Percentiles rank a stretch among this genome's conserved stretches.
phyloP scores from a whole-genome alignment of 345 rosid genomes.

The Litchi chinensis region DNA sequence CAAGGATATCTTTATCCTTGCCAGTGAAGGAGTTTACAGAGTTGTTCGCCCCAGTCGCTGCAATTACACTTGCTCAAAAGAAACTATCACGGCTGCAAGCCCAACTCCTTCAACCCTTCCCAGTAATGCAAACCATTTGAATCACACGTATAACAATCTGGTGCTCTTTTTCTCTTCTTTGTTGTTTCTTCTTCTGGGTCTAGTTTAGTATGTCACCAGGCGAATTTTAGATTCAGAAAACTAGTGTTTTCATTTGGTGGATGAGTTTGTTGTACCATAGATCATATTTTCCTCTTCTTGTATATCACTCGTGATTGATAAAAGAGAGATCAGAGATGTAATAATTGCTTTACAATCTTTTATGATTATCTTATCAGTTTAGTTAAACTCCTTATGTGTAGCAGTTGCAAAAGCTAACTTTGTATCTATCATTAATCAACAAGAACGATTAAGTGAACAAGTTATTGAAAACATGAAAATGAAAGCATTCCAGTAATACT shows the following conservation, averaged over 20 bases:
- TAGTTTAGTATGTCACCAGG: slow-evolving; percentile 21
- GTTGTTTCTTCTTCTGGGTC: slow-evolving; percentile 40
- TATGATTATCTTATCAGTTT: background rate
- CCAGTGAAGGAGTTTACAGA: slow-evolving; percentile 76
- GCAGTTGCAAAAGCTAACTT: no score
- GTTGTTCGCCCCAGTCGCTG: slow-evolving; percentile 85
- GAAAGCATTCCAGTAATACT: no score
- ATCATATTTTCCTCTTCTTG: background rate
- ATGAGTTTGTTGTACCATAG: background rate
- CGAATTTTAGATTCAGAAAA: background rate
- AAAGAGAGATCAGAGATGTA: background rate
- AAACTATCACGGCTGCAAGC: slow-evolving; percentile 43
- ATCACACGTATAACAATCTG: slow-evolving; percentile 14
- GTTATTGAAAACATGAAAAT: no score
- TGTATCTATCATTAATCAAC: no score
- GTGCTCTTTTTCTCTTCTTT: slow-evolving; percentile 39
- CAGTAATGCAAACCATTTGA: slow-evolving; percentile 37
- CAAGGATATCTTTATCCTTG: slow-evolving; percentile 69
- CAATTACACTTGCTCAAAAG: slow-evolving; percentile 74
- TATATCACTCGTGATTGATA: background rate
- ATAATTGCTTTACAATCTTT: background rate
- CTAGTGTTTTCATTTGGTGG: background rate
- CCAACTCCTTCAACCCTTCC: slow-evolving; percentile 49
- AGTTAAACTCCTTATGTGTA: no score
- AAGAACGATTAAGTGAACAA: no score